These are phyloP conservation scores for Globisporangium takayamanum DNA, from an alignment of 352 stramenopile species.

Conservation along the genomic window DNA sequence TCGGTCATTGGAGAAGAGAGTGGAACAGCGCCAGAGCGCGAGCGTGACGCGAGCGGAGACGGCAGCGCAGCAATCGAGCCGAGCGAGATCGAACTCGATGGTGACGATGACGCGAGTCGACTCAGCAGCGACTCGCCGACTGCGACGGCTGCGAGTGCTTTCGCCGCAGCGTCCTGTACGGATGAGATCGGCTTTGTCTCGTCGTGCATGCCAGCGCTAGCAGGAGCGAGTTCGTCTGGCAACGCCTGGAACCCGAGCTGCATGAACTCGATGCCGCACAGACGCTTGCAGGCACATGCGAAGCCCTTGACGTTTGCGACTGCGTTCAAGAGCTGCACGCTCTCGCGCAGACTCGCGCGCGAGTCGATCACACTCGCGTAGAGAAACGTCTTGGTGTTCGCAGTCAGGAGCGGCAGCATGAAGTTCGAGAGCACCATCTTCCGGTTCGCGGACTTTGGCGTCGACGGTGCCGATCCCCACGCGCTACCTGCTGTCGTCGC, in stretches of 20 bases:
- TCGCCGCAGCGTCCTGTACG: conserved; percentile 6
- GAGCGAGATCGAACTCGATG: conserved; percentile 5
- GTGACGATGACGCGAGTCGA: conserved; percentile 16
- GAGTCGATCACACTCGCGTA: conserved; percentile 71
- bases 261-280: conserved; percentile 35
- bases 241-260: conserved; percentile 44
- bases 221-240: conserved; percentile 12
- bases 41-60: not conserved
- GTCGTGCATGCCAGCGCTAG: conserved; percentile 3
- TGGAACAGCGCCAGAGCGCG: not conserved
- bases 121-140: conserved; percentile 31
- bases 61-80: not conserved
- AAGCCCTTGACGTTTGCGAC: conserved; percentile 55
- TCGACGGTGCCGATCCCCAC: not conserved
- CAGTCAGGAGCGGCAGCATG: conserved; percentile 47
- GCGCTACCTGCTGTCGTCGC: not conserved
- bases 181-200: not conserved
- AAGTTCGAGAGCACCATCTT: conserved; percentile 52
- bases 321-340: conserved; percentile 55
- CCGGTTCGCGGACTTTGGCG: conserved; percentile 5
- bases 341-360: conserved; percentile 50
- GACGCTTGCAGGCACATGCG: conserved; percentile 43
- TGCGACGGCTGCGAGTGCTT: conserved; percentile 21
- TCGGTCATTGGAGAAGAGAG: conserved; percentile 3
- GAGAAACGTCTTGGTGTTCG: conserved; percentile 56